Evolutionary conservation across 192 early-diverging fungal species (phyloP), one percentile per base, ranked within the genome.

Genomic region (Coemansia aciculifera): DNA sequence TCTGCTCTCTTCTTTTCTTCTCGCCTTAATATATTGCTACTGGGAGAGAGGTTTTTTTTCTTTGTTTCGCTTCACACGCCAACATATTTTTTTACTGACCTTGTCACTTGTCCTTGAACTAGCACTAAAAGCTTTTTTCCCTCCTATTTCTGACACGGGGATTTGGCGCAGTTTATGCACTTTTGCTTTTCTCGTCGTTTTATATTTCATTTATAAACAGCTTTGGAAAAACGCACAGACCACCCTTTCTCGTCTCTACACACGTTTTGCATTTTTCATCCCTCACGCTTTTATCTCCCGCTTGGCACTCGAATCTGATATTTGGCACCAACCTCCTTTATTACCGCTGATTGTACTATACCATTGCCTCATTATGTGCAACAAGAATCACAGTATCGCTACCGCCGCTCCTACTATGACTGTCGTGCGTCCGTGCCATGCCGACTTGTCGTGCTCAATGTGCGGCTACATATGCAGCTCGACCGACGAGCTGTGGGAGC

Each of bases 401-500:
- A 7, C 27, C 27, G 2, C 46, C 17, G 59, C 59, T 36, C 39
- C 62, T 57, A 13, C 59, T 23, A 39, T 36, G 17, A 37, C 54
- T 57, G 54, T 29, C 54, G 29, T 75, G 51, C 54, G 73, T 27
- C 67, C 24, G 1, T 44, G 39, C 37, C 60, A 32, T 3, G 59
- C 54, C 13, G 31, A 67, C 34, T 7, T 74, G 36, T 39, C 48
- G 29, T 83, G 80, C 68, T 77, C 80, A 13, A 74, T 83, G 71
- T 83, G 80, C 40, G 80, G 80, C 27, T 72, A 74, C 27, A 13
- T 66, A 5, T 77, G 72, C 71, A 64, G 49, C 66, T 65, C 70
- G 27, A 74, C 64, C 68, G 75, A 77, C 38, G 80, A 77, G 68
- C 71, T 83, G 63, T 83, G 80, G 80, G 72, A 77, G 65, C 80